Conservation (phyloP, 495 filamentous ascomycete genomes). For the Penicillium robsamsonii region DNA sequence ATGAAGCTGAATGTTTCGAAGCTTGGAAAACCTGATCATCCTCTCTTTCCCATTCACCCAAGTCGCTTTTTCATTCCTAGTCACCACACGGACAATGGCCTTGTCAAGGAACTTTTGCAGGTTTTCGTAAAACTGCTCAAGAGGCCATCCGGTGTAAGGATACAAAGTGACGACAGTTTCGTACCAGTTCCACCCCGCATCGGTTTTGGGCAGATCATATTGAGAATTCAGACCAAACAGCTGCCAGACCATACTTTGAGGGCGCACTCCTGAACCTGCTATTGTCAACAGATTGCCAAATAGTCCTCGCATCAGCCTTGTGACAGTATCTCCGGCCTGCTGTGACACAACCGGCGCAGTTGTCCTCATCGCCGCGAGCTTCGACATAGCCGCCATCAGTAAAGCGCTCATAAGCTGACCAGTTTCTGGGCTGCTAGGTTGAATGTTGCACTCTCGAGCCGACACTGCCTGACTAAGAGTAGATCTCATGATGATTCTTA, state of each 20-base stretch:
- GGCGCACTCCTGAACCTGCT: conserved; percentile 28
- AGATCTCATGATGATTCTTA: conserved; percentile 25
- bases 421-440: neutral
- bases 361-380: conserved; percentile 28
- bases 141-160: conserved; percentile 30
- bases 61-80: conserved; percentile 20
- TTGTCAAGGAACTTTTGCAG: conserved; percentile 28
- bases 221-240: conserved; percentile 22
- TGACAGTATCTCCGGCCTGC: conserved; percentile 25
- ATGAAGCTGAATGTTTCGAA: conserved; percentile 27
- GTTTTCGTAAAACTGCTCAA: conserved; percentile 20
- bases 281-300: conserved; percentile 30
- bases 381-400: conserved; percentile 25
- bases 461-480: neutral
- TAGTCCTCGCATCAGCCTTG: conserved; percentile 28
- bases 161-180: conserved; percentile 26
- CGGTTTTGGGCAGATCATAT: conserved; percentile 19
- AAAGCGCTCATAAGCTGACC: neutral
- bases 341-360: conserved; percentile 12
- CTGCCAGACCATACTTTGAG: conserved; percentile 31
- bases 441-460: neutral
- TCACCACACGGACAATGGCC: conserved; percentile 21
- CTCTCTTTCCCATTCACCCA: conserved; percentile 17
- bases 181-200: conserved; percentile 27
- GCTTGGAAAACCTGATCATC: conserved; percentile 22